Percentiles rank a stretch among this genome's conserved stretches.
These are phyloP conservation scores for Ogataea angusta DNA, from an alignment of 805 yeast species.

Conservation along the genomic window DNA sequence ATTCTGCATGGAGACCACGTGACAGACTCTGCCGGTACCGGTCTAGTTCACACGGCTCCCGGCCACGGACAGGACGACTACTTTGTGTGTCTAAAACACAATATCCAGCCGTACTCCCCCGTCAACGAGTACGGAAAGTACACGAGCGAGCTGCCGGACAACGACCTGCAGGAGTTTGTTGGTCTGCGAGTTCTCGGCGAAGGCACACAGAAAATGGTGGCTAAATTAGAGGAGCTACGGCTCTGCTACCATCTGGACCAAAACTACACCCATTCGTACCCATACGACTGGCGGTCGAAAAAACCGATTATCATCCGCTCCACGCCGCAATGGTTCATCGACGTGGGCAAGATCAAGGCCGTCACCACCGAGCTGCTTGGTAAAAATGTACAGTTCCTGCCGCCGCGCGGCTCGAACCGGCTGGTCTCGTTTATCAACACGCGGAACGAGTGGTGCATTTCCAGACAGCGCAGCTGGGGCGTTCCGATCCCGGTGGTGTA, in stretches of 20 bases:
- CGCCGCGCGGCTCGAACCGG: slow-evolving; percentile 69
- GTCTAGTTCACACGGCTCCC: slow-evolving; percentile 95
- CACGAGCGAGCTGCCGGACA: slow-evolving; percentile 46
- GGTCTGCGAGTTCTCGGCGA: slow-evolving; percentile 62
- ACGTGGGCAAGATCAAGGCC: slow-evolving; percentile 69
- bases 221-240: slow-evolving; percentile 37
- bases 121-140: slow-evolving; percentile 76
- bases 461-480: slow-evolving; percentile 97
- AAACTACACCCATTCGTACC: slow-evolving; percentile 76
- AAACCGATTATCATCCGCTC: slow-evolving; percentile 93
- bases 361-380: slow-evolving; percentile 55
- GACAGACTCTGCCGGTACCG: slow-evolving; percentile 80
- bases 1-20: slow-evolving; percentile 81
- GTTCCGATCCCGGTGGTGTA: slow-evolving; percentile 93
- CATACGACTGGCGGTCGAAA: slow-evolving; percentile 96
- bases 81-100: slow-evolving; percentile 56
- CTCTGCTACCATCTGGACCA: slow-evolving; percentile 50
- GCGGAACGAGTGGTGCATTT: slow-evolving; percentile 96
- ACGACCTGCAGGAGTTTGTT: slow-evolving; percentile 37
- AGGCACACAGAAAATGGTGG: slow-evolving; percentile 50
- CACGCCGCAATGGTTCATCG: slow-evolving; percentile 96
- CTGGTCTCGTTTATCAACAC: slow-evolving; percentile 67
- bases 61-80: slow-evolving; percentile 98
- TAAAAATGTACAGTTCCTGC: slow-evolving; percentile 63
- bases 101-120: slow-evolving; percentile 64